Evolutionary conservation across 768 basidiomycete species (phyloP).

Genomic region (Panaeolus cyanescens): DNA sequence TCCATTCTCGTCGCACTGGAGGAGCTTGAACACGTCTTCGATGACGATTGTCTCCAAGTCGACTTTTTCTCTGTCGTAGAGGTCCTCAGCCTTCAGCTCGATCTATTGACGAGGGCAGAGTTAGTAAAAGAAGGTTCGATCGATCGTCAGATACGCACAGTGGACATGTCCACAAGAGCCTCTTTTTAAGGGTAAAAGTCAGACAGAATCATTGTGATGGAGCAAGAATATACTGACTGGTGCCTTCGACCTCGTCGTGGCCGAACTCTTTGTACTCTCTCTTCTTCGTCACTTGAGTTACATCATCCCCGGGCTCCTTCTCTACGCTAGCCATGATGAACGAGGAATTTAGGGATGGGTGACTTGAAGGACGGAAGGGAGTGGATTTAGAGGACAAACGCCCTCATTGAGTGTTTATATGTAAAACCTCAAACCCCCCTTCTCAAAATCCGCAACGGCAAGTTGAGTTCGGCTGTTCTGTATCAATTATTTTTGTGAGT

Average conservation of each 20-base stretch:
- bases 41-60: slow-evolving; percentile 96
- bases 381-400: slow-evolving; percentile 1
- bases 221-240: slow-evolving; percentile 52
- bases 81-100: slow-evolving; percentile 86
- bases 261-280: slow-evolving; percentile 89
- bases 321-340: slow-evolving; percentile 25
- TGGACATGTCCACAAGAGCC: slow-evolving; percentile 86
- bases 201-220: slow-evolving; percentile 10
- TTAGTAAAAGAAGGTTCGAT: neutral
- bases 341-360: neutral
- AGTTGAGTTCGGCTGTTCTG: neutral
- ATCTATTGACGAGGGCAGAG: slow-evolving; percentile 43
- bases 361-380: neutral
- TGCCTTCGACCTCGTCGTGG: slow-evolving; percentile 67
- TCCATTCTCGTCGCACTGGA: slow-evolving; percentile 87
- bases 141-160: slow-evolving; percentile 38
- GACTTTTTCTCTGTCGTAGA: slow-evolving; percentile 99
- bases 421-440: slow-evolving; percentile 1
- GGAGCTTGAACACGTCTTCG: slow-evolving; percentile 93
- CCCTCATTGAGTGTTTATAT: neutral
- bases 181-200: slow-evolving; percentile 40
- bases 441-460: slow-evolving; percentile 3
- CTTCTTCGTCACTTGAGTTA: slow-evolving; percentile 50
- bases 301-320: slow-evolving; percentile 59
- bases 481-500: neutral